phyloP scores from a whole-genome alignment of 441 rosid species.

The Adansonia madagascariensis region DNA sequence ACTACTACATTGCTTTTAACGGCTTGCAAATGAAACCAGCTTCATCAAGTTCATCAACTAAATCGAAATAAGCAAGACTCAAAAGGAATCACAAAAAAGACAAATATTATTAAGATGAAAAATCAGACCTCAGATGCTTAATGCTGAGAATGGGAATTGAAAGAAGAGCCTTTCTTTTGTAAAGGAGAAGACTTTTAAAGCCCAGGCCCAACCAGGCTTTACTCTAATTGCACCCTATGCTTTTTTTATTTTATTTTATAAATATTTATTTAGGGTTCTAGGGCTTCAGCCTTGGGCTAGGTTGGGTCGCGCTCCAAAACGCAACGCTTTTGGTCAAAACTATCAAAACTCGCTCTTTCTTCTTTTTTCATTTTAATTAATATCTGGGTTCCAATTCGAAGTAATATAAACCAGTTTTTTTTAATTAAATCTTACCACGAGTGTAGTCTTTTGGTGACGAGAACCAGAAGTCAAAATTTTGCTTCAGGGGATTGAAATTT shows the following conservation, averaged over 20 bases:
- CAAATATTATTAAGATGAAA: neutral
- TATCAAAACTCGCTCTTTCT: neutral
- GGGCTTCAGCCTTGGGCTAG: neutral
- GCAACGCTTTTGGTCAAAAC: neutral
- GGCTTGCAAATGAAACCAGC: neutral
- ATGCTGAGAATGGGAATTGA: neutral
- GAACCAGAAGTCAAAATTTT: neutral
- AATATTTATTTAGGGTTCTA: neutral
- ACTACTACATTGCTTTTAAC: neutral
- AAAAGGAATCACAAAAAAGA: neutral
- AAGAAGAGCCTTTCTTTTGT: neutral
- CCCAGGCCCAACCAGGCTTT: neutral
- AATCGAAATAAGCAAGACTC: neutral
- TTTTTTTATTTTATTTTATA: neutral
- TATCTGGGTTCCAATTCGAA: too few species aligned
- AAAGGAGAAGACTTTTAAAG: neutral
- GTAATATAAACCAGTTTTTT: neutral
- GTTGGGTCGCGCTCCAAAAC: neutral
- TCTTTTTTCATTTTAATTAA: neutral
- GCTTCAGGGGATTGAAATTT: neutral
- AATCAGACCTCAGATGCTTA: neutral
- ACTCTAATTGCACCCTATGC: neutral
- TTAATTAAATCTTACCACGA: neutral
- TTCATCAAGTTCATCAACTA: slow-evolving; percentile 12
- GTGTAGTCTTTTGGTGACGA: neutral